phyloP scores from a whole-genome alignment of 2,329 filamentous ascomycete species.

The Triangularia verruculosa region DNA sequence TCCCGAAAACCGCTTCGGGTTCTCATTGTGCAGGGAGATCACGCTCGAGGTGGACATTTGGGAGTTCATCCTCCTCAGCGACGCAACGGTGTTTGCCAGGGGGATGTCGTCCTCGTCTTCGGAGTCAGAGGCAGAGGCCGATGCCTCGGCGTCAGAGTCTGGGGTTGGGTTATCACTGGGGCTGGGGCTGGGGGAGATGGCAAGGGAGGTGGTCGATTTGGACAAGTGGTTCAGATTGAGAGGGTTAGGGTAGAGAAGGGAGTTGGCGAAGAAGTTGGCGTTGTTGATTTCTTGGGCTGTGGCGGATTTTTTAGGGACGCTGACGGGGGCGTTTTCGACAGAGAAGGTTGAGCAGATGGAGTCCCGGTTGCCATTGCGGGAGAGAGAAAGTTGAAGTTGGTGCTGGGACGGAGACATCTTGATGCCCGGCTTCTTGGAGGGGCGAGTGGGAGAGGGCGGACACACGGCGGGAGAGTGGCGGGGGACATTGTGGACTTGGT shows the following conservation, averaged over 20 bases:
- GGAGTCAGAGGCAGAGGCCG: not conserved
- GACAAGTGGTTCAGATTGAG: slow-evolving; percentile 15
- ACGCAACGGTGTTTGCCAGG: slow-evolving; percentile 42
- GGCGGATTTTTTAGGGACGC: slow-evolving; percentile 8
- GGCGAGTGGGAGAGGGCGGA: slow-evolving; percentile 8
- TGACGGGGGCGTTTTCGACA: slow-evolving; percentile 1
- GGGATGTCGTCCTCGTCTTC: slow-evolving; percentile 1
- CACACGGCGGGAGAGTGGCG: slow-evolving; percentile 2
- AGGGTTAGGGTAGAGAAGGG: not conserved
- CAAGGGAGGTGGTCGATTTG: slow-evolving; percentile 14
- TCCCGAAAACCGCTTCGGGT: not conserved
- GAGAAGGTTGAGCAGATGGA: slow-evolving; percentile 3
- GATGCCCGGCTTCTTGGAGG: not conserved
- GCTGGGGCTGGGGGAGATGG: not conserved
- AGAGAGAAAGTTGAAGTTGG: slow-evolving; percentile 3
- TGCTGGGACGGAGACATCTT: slow-evolving; percentile 4
- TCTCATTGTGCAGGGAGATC: slow-evolving; percentile 4
- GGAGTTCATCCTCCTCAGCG: slow-evolving; percentile 58
- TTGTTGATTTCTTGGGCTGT: not conserved
- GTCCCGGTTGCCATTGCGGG: not conserved
- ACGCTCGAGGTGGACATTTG: slow-evolving; percentile 34
- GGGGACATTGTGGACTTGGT: not conserved
- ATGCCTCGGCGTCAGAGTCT: not conserved
- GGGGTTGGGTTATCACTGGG: too few species aligned
- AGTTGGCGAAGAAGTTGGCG: slow-evolving; percentile 22